Base-by-base conservation (phyloP, 1,139 yeast genomes). In the Suhomyces bribrorum region DNA sequence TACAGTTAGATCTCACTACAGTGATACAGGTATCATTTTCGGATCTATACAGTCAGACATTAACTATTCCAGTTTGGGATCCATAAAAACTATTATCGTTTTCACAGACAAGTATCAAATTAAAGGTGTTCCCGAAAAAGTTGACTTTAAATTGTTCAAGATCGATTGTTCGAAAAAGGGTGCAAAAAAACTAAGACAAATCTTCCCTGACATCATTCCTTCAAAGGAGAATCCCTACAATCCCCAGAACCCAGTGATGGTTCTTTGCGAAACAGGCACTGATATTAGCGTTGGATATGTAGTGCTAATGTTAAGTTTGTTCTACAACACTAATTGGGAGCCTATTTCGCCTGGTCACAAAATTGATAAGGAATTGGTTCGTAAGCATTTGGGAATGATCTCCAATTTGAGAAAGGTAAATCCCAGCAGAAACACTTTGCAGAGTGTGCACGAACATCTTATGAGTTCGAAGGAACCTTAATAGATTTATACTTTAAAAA, bases 401-500 rank as follows among this genome's bases (percentile, higher is more conserved):
- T 67, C 73, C 16, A 61, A 68, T 4, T 50, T 62, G 3, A 59
- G 71, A 15, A 75, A 72, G 32, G 77, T 77, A 7, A 86, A 86
- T 45, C 95, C 96, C 0, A 81, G 90, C 43, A 65, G 96, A 37
- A 80, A 86, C 18, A 83, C 94, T 0, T 62, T 87, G 29, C 92
- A 85, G 48, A 75, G 84, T 40, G 73, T 82, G 4, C 81, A 81
- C 47, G 59, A 75, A 9, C 73, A 53, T 46, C 46, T 77, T 33
- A 60, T 62, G 39, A 36, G 39, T 23, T 22, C n/a, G n/a, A 23
- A 23, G 26, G 8, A 13, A 14, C 4, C 13, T 22, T 5, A 18
- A 20, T 5, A 29, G 26, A 22, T 7, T 2, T 7, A 22, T 18
- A 7, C 11, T 12, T 22, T n/a, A n/a, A n/a, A n/a, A n/a, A n/a